These are phyloP conservation scores for Artomyces pyxidatus DNA, from an alignment of 768 basidiomycete genomes.

Conservation along the genomic window DNA sequence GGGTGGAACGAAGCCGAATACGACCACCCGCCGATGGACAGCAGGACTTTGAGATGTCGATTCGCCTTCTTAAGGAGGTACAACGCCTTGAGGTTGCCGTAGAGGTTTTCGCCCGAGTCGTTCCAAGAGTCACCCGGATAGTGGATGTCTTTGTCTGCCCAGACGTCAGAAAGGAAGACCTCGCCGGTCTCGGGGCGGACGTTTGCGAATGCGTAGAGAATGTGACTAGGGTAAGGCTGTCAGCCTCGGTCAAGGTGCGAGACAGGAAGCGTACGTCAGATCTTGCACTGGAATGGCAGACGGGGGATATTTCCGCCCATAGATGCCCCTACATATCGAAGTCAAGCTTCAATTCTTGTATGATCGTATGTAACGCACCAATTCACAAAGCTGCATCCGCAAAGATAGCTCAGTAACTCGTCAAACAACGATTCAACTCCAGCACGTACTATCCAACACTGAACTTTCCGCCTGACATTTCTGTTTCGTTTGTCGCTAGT, in stretches of 20 bases:
- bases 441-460: conserved; percentile 78
- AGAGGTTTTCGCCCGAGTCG: conserved; percentile 82
- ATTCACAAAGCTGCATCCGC: conserved; percentile 56
- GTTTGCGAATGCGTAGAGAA: conserved; percentile 92
- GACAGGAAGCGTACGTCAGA: conserved; percentile 57
- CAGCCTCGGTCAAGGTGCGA: conserved; percentile 2
- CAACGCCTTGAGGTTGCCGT: conserved; percentile 92
- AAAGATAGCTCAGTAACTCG: conserved; percentile 9
- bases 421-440: not conserved
- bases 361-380: conserved; percentile 39
- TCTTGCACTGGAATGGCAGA: conserved; percentile 74
- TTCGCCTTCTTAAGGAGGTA: conserved; percentile 85
- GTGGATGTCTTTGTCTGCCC: conserved; percentile 97
- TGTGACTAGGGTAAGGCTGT: conserved; percentile 43
- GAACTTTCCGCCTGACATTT: conserved; percentile 45
- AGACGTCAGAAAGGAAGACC: conserved; percentile 80
- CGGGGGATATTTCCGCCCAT: conserved; percentile 88
- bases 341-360: not conserved
- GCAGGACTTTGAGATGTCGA: conserved; percentile 68
- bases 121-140: conserved; percentile 95
- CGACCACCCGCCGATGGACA: conserved; percentile 96
- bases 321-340: conserved; percentile 68
- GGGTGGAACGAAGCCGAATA: conserved; percentile 85
- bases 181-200: conserved; percentile 77
- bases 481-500: conserved; percentile 15